Percentiles rank a stretch among this genome's conserved stretches.
phyloP scores from a whole-genome alignment of 2,329 filamentous ascomycete species.

The Epichloe brachyelytri region DNA sequence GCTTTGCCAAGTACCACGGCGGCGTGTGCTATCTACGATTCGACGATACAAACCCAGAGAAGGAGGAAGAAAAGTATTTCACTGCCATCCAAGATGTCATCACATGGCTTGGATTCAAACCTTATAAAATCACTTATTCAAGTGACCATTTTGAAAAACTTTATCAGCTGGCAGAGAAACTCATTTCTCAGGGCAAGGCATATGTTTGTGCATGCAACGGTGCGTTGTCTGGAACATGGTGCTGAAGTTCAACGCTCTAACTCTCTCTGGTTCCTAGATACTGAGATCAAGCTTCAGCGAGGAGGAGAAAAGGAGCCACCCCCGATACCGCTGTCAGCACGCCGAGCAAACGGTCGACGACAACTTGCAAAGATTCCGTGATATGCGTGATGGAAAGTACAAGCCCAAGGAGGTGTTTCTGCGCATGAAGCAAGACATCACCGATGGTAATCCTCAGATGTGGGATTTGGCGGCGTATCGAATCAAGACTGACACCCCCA shows the following conservation, averaged over 20 bases:
- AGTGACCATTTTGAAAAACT: slow-evolving; percentile 77
- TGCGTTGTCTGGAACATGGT: slow-evolving; percentile 26
- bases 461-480: slow-evolving; percentile 93
- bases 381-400: slow-evolving; percentile 87
- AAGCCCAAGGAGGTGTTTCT: slow-evolving; percentile 71
- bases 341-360: slow-evolving; percentile 61
- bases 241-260: background rate
- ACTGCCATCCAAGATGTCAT: slow-evolving; percentile 81
- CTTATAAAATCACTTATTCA: slow-evolving; percentile 56
- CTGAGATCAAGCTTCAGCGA: slow-evolving; percentile 75
- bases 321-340: slow-evolving; percentile 69
- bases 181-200: slow-evolving; percentile 53
- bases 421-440: slow-evolving; percentile 85
- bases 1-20: slow-evolving; percentile 74
- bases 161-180: slow-evolving; percentile 72
- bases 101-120: slow-evolving; percentile 56
- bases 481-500: slow-evolving; percentile 61
- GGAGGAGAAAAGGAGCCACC: slow-evolving; percentile 60
- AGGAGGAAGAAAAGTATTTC: slow-evolving; percentile 84
- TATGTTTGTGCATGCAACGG: slow-evolving; percentile 82
- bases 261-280: slow-evolving; percentile 28
- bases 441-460: slow-evolving; percentile 81
- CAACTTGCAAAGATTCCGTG: slow-evolving; percentile 71
- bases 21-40: slow-evolving; percentile 46
- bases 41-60: slow-evolving; percentile 92